Conservation (phyloP, 116 monocot species). For the Cymodocea nodosa region DNA sequence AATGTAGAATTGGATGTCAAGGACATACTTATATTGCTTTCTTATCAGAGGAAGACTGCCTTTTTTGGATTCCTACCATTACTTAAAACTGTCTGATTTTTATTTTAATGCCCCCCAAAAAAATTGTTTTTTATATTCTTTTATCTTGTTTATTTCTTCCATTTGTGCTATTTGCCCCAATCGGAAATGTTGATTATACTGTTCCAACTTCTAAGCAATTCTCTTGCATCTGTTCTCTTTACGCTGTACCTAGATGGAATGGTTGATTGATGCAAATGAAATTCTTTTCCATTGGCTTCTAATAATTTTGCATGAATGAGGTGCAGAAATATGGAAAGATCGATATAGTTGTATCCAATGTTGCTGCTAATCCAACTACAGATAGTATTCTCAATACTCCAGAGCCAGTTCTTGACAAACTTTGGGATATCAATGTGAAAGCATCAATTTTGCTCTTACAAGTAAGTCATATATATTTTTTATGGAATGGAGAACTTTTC, state of each 20-base stretch:
- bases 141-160: too few relatives aligned
- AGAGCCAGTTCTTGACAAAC: constrained; percentile 78
- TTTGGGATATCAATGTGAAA: constrained; percentile 95
- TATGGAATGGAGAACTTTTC: background rate
- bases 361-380: constrained; percentile 77
- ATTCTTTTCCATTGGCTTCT: background rate
- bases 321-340: constrained; percentile 73
- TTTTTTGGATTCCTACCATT: too few relatives aligned
- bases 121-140: too few relatives aligned
- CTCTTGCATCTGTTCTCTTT: background rate
- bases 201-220: background rate
- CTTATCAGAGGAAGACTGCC: too few relatives aligned
- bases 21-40: too few relatives aligned
- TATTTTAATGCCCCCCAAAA: too few relatives aligned
- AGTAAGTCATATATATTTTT: constrained; percentile 18
- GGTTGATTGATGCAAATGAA: too few relatives aligned
- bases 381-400: constrained; percentile 52
- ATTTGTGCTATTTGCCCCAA: too few relatives aligned
- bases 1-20: too few relatives aligned
- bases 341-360: constrained; percentile 92
- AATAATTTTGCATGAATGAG: background rate
- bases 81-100: too few relatives aligned
- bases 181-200: too few relatives aligned
- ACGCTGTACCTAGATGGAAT: too few relatives aligned
- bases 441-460: constrained; percentile 59